phyloP scores from a whole-genome alignment of 306 rosid genomes.

The Acmispon strigosus region DNA sequence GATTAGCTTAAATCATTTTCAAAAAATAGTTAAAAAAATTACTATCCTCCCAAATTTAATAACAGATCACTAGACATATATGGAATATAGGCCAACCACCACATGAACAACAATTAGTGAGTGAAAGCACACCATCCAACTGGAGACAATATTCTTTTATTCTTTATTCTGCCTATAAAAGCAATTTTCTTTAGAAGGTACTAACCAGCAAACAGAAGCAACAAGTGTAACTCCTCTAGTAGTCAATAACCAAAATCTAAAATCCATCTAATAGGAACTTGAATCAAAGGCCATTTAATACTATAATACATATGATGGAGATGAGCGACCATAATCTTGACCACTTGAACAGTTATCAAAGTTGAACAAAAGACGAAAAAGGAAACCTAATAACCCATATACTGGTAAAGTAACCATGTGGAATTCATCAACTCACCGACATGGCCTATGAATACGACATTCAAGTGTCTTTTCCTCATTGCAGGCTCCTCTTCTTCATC shows the following conservation, averaged over 20 bases:
- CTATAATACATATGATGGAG: constrained; percentile 2
- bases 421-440: constrained; percentile 63
- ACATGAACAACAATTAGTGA: neutral
- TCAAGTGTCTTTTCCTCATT: constrained; percentile 65
- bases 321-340: neutral
- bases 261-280: neutral
- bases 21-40: neutral
- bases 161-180: neutral
- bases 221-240: neutral
- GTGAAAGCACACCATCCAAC: neutral
- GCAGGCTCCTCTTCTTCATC: constrained; percentile 35
- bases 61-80: neutral
- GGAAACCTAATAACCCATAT: neutral
- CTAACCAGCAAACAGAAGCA: constrained; percentile 6
- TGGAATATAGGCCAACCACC: neutral
- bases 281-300: neutral
- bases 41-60: neutral
- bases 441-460: constrained; percentile 93
- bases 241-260: constrained; percentile 2
- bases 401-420: neutral
- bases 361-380: neutral
- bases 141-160: neutral
- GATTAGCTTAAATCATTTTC: neutral
- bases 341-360: neutral
- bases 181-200: neutral